phyloP scores from a whole-genome alignment of 306 rosid genomes.

The Purshia tridentata region DNA sequence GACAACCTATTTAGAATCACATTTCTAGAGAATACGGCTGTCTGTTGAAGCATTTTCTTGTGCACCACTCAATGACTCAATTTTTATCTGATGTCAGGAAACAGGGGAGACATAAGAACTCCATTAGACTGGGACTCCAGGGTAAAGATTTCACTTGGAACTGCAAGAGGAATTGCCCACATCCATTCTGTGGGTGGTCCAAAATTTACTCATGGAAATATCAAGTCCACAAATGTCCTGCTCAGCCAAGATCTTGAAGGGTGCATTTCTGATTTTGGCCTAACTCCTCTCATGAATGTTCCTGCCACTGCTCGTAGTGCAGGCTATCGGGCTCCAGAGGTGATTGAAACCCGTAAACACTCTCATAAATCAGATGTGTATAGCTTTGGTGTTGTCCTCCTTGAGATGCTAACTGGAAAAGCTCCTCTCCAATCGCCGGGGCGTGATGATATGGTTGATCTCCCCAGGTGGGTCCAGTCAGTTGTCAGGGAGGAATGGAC shows the following conservation, averaged over 20 bases:
- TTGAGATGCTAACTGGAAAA: conserved; percentile 90
- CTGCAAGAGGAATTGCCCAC: conserved; percentile 84
- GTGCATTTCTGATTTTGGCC: conserved; percentile 84
- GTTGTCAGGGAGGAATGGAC: conserved; percentile 99
- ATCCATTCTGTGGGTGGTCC: conserved; percentile 80
- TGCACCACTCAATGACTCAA: conserved; percentile 5
- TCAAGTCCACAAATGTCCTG: conserved; percentile 87
- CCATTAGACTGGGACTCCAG: conserved; percentile 82
- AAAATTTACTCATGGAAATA: conserved; percentile 82
- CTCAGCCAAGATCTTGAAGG: conserved; percentile 72
- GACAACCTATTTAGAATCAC: neutral
- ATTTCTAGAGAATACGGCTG: conserved; percentile 1
- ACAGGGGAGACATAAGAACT: conserved; percentile 61
- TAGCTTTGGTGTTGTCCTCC: conserved; percentile 88
- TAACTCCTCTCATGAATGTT: conserved; percentile 76
- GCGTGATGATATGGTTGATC: conserved; percentile 92
- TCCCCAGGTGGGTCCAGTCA: conserved; percentile 97
- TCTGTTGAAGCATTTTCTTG: neutral
- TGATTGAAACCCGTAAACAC: conserved; percentile 82
- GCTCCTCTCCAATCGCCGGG: conserved; percentile 90
- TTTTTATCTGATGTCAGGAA: conserved; percentile 49
- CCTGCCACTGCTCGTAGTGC: conserved; percentile 75
- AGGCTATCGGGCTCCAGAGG: conserved; percentile 95
- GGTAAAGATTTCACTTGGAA: conserved; percentile 68
- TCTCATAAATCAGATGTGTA: conserved; percentile 91